Percentiles rank a stretch among this genome's conserved stretches.
Conservation (phyloP, 345 rosid genomes). For the Eucalyptus globulus region DNA sequence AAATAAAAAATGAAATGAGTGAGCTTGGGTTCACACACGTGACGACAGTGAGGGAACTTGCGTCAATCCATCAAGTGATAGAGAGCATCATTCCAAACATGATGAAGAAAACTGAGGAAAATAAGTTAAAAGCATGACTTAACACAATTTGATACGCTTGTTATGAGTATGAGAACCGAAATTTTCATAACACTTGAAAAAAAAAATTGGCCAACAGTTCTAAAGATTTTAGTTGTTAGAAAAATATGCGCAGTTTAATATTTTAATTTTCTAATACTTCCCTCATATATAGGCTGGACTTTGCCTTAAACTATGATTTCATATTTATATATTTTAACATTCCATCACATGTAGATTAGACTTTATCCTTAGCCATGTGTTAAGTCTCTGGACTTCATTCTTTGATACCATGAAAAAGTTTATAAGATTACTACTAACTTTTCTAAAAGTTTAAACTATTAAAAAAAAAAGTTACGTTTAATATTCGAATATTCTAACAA, state of each 20-base stretch:
- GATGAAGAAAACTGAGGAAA: no score
- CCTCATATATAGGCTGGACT: neutral
- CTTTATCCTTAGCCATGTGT: neutral
- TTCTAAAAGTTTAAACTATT: no score
- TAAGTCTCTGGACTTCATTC: accelerated
- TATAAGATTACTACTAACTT: accelerated
- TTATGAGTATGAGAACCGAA: neutral
- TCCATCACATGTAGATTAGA: neutral
- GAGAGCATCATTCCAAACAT: neutral
- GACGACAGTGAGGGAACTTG: neutral
- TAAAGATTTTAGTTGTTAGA: accelerated
- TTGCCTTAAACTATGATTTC: neutral
- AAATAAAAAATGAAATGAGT: neutral
- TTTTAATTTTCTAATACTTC: neutral
- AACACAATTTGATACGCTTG: no score
- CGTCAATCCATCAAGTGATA: accelerated
- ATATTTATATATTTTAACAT: no score
- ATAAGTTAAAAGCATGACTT: accelerated
- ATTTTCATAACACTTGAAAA: neutral
- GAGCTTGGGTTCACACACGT: neutral
- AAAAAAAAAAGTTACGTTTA: no score
- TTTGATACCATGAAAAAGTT: accelerated
- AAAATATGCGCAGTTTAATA: no score
- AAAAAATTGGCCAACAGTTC: neutral
- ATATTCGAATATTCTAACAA: no score